These are phyloP conservation scores for Backusella mclennaniae DNA, from an alignment of 192 early-diverging fungal species.

Conservation along the genomic window DNA sequence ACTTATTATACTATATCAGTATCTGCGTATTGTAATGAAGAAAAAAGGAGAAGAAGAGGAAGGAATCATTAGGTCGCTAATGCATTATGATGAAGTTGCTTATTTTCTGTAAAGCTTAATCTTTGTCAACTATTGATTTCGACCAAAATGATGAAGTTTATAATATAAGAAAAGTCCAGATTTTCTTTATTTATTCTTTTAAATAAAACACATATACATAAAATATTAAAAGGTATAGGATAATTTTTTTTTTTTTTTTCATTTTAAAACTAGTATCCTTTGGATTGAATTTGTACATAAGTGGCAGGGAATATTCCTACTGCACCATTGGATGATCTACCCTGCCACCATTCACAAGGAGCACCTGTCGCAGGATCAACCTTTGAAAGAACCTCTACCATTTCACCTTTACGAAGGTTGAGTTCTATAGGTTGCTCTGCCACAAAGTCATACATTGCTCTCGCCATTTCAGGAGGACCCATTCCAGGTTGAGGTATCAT, in stretches of 20 bases:
- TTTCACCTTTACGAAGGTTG: slow-evolving; percentile 79
- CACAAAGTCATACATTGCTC: slow-evolving; percentile 84
- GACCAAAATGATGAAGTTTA: too few relatives aligned
- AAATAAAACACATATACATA: background rate
- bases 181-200: background rate
- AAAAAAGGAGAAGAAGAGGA: background rate
- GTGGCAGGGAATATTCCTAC: slow-evolving; percentile 90
- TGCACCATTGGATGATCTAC: slow-evolving; percentile 72
- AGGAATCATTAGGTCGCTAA: background rate
- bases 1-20: background rate
- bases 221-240: background rate
- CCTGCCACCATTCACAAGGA: slow-evolving; percentile 90
- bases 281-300: slow-evolving; percentile 86
- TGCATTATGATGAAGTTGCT: background rate
- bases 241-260: background rate
- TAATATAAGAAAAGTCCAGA: slow-evolving; percentile 1
- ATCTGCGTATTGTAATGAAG: background rate
- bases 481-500: slow-evolving; percentile 30
- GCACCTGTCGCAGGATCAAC: slow-evolving; percentile 71
- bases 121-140: background rate
- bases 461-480: slow-evolving; percentile 78
- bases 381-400: slow-evolving; percentile 86
- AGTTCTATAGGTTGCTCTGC: slow-evolving; percentile 78
- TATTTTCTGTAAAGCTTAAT: background rate
- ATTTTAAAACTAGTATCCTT: slow-evolving; percentile 31